A percentile compares a stretch with the other conserved stretches of the same genome.
Evolutionary conservation across 306 rosid genomes (phyloP).

Genomic region (Pachyrhizus erosus): DNA sequence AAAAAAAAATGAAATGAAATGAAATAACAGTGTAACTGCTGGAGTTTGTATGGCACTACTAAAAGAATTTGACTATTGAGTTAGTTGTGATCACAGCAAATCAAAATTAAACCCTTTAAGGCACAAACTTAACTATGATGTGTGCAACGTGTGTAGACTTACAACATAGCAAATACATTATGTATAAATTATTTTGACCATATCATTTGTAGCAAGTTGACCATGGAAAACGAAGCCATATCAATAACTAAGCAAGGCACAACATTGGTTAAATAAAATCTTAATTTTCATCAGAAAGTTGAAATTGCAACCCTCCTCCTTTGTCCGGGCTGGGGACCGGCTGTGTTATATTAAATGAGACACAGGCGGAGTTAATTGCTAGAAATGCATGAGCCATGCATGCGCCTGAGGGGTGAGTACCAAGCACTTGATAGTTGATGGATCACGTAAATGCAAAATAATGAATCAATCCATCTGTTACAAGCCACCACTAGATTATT

Average conservation of each 20-base stretch:
- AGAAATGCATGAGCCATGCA: too few relatives aligned
- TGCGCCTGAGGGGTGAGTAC: neutral
- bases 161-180: neutral
- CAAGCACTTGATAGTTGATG: too few relatives aligned
- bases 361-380: conserved; percentile 69
- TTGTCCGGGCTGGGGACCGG: conserved; percentile 84
- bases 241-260: neutral
- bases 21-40: neutral
- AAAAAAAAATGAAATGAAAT: neutral
- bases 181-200: neutral
- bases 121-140: neutral
- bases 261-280: neutral
- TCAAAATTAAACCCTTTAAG: neutral
- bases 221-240: neutral
- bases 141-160: neutral
- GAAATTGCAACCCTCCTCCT: conserved; percentile 66
- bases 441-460: conserved; percentile 23
- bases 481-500: neutral
- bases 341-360: conserved; percentile 43
- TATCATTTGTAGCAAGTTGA: neutral
- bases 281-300: neutral
- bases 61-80: neutral
- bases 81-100: neutral
- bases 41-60: neutral
- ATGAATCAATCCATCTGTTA: neutral